Evolutionary conservation across 1,284 basidiomycete species (phyloP).

Genomic region (Irpex sp.): DNA sequence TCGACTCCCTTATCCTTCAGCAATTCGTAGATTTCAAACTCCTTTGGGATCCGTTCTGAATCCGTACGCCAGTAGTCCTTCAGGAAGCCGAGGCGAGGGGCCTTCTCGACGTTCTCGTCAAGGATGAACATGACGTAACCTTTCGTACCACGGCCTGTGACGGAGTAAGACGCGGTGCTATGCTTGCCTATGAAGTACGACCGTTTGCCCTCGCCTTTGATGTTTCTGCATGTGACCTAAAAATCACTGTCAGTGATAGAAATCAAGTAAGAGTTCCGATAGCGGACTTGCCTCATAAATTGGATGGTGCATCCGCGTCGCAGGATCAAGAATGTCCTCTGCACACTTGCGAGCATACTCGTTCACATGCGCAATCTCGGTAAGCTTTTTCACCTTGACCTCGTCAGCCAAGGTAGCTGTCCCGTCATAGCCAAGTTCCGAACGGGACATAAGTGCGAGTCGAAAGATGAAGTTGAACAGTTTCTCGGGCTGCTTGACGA

Average conservation of each 20-base stretch:
- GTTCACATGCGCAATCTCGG: not conserved
- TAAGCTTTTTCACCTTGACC: not conserved
- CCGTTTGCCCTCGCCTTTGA: not conserved
- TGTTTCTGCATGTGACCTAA: not conserved
- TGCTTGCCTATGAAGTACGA: not conserved
- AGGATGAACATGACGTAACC: not conserved
- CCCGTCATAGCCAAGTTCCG: not conserved
- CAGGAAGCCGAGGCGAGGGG: not conserved
- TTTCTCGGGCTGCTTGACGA: not conserved
- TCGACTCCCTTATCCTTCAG: not conserved
- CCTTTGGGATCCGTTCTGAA: not conserved
- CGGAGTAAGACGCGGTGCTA: not conserved
- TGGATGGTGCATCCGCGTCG: not conserved
- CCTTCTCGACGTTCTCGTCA: not conserved
- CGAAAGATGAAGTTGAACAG: constrained; percentile 9
- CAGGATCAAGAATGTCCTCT: not conserved
- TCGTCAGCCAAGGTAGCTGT: not conserved
- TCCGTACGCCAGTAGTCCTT: constrained; percentile 5
- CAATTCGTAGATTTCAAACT: not conserved
- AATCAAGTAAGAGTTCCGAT: not conserved
- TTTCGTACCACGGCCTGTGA: constrained; percentile 2
- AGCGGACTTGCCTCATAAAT: not conserved
- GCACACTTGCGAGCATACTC: not conserved
- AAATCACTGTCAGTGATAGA: not conserved
- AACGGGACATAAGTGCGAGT: not conserved